These are phyloP conservation scores for Emericellopsis cladophorae DNA, from an alignment of 2,329 filamentous ascomycete genomes.

Conservation along the genomic window DNA sequence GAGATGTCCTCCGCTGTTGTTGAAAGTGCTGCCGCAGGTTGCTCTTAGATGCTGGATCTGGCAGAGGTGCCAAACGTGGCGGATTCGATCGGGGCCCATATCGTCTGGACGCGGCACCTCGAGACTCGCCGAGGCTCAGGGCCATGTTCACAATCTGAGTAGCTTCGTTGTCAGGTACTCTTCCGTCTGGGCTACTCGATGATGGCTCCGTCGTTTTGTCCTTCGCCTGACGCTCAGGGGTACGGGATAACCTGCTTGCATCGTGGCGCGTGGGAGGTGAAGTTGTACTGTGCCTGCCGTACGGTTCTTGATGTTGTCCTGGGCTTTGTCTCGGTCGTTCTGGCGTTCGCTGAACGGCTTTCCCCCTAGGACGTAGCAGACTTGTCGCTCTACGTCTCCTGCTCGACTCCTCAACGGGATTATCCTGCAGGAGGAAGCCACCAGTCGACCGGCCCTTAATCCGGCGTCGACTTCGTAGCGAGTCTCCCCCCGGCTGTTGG, in stretches of 20 bases:
- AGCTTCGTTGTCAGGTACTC: constrained; percentile 55
- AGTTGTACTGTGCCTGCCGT: no score
- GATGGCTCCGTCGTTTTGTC: neutral
- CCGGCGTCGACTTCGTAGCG: constrained; percentile 9
- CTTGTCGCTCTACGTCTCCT: constrained; percentile 14
- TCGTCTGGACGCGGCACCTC: constrained; percentile 48
- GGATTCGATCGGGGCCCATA: constrained; percentile 35
- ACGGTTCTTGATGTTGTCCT: no score
- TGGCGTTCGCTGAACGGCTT: constrained; percentile 1
- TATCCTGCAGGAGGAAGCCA: constrained; percentile 37
- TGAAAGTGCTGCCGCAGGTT: constrained; percentile 59
- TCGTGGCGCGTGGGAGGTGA: no score
- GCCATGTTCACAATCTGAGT: constrained; percentile 90
- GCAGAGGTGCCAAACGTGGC: constrained; percentile 36
- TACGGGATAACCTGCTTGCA: neutral
- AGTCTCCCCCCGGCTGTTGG: neutral
- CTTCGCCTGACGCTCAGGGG: neutral
- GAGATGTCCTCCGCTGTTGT: constrained; percentile 52
- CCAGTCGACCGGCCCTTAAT: constrained; percentile 32
- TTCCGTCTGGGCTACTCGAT: neutral
- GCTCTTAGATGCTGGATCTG: constrained; percentile 38
- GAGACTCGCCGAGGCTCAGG: constrained; percentile 73
- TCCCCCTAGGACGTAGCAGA: constrained; percentile 4
- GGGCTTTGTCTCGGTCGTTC: neutral
- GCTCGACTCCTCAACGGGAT: constrained; percentile 16